phyloP scores from a whole-genome alignment of 2,329 filamentous ascomycete species.

The Penicillium occitanis region DNA sequence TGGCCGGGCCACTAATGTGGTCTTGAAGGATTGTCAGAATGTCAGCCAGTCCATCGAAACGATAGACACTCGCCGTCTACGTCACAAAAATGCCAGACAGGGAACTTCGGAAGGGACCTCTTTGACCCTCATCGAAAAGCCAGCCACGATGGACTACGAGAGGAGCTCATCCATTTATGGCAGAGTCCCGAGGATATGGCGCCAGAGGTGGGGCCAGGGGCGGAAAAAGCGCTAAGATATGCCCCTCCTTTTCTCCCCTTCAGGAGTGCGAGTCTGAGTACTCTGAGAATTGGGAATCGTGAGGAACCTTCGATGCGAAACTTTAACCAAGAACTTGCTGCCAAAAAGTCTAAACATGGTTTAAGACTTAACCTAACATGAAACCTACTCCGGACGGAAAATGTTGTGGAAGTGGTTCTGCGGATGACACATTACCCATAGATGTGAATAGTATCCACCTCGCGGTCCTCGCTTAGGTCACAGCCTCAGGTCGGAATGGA shows the following conservation, averaged over 20 bases:
- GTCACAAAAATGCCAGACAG: background rate
- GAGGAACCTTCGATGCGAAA: background rate
- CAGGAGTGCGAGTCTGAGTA: background rate
- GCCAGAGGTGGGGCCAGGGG: constrained; percentile 7
- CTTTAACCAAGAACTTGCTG: background rate
- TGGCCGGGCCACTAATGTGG: background rate
- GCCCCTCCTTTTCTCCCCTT: constrained; percentile 5
- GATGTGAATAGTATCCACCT: background rate
- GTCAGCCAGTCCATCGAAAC: background rate
- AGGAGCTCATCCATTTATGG: background rate
- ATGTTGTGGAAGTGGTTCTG: background rate
- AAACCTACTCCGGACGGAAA: background rate
- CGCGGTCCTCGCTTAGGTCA: background rate
- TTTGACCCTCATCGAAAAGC: background rate
- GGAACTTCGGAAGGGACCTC: background rate
- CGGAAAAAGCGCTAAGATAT: background rate
- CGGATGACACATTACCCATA: constrained; percentile 2
- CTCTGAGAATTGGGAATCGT: background rate
- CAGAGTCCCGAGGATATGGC: constrained; percentile 9
- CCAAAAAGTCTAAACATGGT: constrained; percentile 2
- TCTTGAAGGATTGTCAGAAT: background rate
- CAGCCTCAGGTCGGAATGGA: background rate
- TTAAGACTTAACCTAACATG: constrained; percentile 5
- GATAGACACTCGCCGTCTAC: background rate
- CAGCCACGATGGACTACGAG: background rate